Conservation (phyloP, 495 filamentous ascomycete species). For the Aspergillus conjunctus region DNA sequence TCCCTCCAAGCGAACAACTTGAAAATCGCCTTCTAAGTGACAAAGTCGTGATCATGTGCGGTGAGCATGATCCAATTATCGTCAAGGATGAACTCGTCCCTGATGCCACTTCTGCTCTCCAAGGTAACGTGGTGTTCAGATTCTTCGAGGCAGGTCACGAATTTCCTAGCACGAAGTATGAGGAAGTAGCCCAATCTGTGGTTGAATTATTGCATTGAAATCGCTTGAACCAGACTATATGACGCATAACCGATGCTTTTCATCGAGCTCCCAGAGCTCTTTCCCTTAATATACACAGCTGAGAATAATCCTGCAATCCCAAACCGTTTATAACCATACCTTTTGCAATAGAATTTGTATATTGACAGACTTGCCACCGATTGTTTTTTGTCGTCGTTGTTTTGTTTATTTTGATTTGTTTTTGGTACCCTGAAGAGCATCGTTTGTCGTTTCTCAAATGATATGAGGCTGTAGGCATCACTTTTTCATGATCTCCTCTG, state of each 20-base stretch:
- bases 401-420: constrained; percentile 12
- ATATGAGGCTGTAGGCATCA: constrained; percentile 11
- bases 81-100: constrained; percentile 57
- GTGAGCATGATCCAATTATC: constrained; percentile 55
- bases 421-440: not conserved
- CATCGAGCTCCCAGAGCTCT: constrained; percentile 8
- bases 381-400: constrained; percentile 12
- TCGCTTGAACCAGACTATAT: constrained; percentile 11
- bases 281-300: constrained; percentile 13
- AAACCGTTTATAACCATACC: constrained; percentile 1
- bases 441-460: constrained; percentile 6
- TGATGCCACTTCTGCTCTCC: constrained; percentile 53
- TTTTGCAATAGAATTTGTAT: constrained; percentile 32
- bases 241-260: constrained; percentile 6
- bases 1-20: constrained; percentile 21
- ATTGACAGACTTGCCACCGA: constrained; percentile 23
- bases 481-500: constrained; percentile 40
- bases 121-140: constrained; percentile 51
- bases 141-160: constrained; percentile 59
- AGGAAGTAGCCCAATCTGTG: constrained; percentile 53
- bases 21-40: constrained; percentile 41
- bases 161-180: constrained; percentile 56
- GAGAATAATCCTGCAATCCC: constrained; percentile 4
- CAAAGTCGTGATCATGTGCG: constrained; percentile 59
- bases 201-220: constrained; percentile 39